These are phyloP conservation scores for Skeletonema tropicum DNA, from an alignment of 108 stramenopile species.

Conservation along the genomic window DNA sequence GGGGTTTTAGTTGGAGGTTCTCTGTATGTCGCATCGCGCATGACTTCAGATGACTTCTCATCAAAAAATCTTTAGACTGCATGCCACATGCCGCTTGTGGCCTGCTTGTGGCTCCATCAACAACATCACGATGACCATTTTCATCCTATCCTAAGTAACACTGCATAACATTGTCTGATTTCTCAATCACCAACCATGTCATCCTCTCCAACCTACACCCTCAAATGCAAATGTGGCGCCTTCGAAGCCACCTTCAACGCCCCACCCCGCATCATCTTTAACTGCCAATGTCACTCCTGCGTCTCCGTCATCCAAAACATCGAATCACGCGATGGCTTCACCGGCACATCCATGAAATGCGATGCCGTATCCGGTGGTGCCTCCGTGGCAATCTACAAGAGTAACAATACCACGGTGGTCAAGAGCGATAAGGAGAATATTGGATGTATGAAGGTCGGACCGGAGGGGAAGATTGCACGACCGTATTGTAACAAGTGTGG, in stretches of 20 bases:
- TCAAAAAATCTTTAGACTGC: too few relatives aligned
- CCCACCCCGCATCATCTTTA: slow-evolving; percentile 25
- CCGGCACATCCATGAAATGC: slow-evolving; percentile 22
- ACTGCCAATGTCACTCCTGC: slow-evolving; percentile 48
- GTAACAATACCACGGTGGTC: slow-evolving; percentile 33
- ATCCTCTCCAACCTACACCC: not conserved
- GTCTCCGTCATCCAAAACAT: slow-evolving; percentile 27
- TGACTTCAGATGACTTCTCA: too few relatives aligned
- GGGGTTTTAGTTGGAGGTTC: too few relatives aligned
- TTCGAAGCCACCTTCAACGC: slow-evolving; percentile 37
- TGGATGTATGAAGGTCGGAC: slow-evolving; percentile 35
- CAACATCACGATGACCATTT: too few relatives aligned
- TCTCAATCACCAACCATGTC: not conserved
- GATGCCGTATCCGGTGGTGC: slow-evolving; percentile 20
- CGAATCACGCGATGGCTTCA: slow-evolving; percentile 28
- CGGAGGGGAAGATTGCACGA: slow-evolving; percentile 19
- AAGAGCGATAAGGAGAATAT: slow-evolving; percentile 24
- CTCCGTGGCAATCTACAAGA: slow-evolving; percentile 27
- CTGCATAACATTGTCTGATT: too few relatives aligned
- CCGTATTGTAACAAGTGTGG: slow-evolving; percentile 31
- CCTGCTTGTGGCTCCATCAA: too few relatives aligned
- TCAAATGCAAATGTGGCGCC: slow-evolving; percentile 46
- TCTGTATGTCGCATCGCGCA: too few relatives aligned
- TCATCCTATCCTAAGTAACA: too few relatives aligned
- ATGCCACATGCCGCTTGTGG: too few relatives aligned